Percentiles rank a stretch among this genome's conserved stretches.
Conservation (phyloP, 129 eudicot genomes). For the Flaveria ramosissima region DNA sequence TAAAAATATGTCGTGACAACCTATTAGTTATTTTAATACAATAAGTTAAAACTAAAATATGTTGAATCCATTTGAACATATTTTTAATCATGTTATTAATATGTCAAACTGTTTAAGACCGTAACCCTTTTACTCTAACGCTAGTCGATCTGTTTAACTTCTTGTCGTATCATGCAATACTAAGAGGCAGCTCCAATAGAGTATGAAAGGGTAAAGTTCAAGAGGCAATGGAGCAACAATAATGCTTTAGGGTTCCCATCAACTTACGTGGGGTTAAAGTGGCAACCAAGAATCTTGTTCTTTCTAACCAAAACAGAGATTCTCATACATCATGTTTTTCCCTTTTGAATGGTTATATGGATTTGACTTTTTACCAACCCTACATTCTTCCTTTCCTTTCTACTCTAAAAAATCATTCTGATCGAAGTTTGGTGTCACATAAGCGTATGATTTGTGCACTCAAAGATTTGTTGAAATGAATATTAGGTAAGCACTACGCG, state of each 20-base stretch:
- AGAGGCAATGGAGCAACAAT: conserved; percentile 15
- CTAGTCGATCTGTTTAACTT: too few relatives aligned
- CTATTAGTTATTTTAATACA: too few relatives aligned
- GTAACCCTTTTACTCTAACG: too few relatives aligned
- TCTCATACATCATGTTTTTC: conserved; percentile 7
- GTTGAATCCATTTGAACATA: too few relatives aligned
- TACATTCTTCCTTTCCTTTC: background rate
- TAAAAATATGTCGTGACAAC: too few relatives aligned
- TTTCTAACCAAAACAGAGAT: conserved; percentile 24
- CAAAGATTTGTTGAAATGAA: conserved; percentile 24
- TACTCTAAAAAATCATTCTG: conserved; percentile 1
- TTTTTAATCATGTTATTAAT: too few relatives aligned
- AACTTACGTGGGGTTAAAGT: conserved; percentile 26
- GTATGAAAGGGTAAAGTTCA: background rate
- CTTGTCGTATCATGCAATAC: too few relatives aligned
- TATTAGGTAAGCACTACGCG: conserved; percentile 21
- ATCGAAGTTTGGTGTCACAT: conserved; percentile 22
- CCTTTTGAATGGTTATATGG: conserved; percentile 19
- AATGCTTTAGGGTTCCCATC: conserved; percentile 23
- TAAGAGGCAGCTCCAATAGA: too few relatives aligned
- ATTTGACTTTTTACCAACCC: conserved; percentile 30
- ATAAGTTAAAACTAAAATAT: too few relatives aligned
- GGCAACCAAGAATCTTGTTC: conserved; percentile 34
- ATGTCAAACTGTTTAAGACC: too few relatives aligned
- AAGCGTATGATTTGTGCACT: conserved; percentile 20